These are phyloP conservation scores for Aureobasidium zeae DNA, from an alignment of 2,329 filamentous ascomycete genomes.

Conservation along the genomic window DNA sequence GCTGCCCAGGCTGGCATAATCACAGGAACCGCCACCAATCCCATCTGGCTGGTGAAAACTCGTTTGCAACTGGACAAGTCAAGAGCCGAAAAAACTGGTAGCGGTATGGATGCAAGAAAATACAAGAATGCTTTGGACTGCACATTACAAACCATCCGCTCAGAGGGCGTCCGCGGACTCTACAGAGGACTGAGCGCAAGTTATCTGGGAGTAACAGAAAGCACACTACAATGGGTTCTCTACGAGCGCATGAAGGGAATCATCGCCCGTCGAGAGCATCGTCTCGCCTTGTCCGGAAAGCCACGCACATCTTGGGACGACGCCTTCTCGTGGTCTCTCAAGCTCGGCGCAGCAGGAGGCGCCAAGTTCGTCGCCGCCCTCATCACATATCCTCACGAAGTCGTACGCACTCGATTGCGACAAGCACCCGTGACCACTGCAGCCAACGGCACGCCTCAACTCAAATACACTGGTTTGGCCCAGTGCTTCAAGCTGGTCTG, in stretches of 20 bases:
- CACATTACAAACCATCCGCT: slow-evolving; percentile 66
- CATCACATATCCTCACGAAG: slow-evolving; percentile 87
- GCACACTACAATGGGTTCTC: slow-evolving; percentile 83
- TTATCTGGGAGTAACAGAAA: slow-evolving; percentile 84
- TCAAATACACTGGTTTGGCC: slow-evolving; percentile 79
- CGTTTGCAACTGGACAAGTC: slow-evolving; percentile 86
- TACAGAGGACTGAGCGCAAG: slow-evolving; percentile 88
- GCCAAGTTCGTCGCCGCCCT: slow-evolving; percentile 81
- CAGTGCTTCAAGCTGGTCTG: slow-evolving; percentile 85
- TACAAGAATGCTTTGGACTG: slow-evolving; percentile 89
- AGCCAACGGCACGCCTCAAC: slow-evolving; percentile 47
- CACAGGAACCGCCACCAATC: slow-evolving; percentile 86
- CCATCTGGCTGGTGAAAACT: slow-evolving; percentile 95
- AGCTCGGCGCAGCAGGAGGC: slow-evolving; percentile 66
- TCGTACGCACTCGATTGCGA: slow-evolving; percentile 72
- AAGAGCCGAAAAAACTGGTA: slow-evolving; percentile 50
- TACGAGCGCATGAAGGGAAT: slow-evolving; percentile 84
- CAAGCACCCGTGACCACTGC: slow-evolving; percentile 58
- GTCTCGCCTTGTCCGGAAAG: slow-evolving; percentile 46
- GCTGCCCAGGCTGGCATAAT: slow-evolving; percentile 71
- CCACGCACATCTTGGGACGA: slow-evolving; percentile 63
- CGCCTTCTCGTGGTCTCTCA: slow-evolving; percentile 68
- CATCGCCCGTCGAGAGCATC: slow-evolving; percentile 56
- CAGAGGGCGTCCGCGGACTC: slow-evolving; percentile 72
- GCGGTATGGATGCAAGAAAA: slow-evolving; percentile 48